Base-by-base conservation (phyloP, 192 early-diverging fungal genomes). In the Powellomyces hirtus region DNA sequence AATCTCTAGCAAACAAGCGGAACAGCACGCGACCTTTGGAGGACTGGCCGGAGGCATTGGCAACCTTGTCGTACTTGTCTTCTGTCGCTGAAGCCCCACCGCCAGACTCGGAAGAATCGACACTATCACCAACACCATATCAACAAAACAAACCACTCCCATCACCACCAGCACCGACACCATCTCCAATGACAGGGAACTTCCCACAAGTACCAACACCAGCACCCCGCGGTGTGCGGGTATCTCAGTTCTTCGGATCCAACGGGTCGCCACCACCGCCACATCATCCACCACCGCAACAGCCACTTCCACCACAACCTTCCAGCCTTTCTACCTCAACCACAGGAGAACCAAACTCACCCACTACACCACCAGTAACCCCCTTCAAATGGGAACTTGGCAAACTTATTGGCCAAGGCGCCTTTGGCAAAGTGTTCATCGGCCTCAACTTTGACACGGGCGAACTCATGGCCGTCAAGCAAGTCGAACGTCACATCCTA, bases 391-490 rank as follows among this genome's bases (percentile, higher is more conserved):
- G 94, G 92, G 90, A 91, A 60, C 88, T 90, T 68, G 97, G 97
- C 18, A 81, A 84, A 30, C 81, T 92, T 18, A 99, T 99, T 75
- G 97, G 95, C 1, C 84, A 91, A 68, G 97, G 97, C n/a, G 92
- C 93, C 14, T 99, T 98, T 82, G 96, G 93, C 22, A 90, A 86
- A 60, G 97, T 99, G 14, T 99, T 92, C 64, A 83, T 91, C 51
- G 97, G 89, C 4, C 84, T 96, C 71, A 93, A 97, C 79, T 75
- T 93, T 22, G 84, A 89, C 51, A 93, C 85, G 1, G 95, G 94
- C 10, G 93, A 88, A 34, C 77, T 98, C 27, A 96, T 99, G 93
- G 97, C 97, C 0, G 93, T 98, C 33, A 99, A 99, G 77, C 94
- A 97, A 76, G 97, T 99, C 0, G 67, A 60, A 26, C 67, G 56